phyloP scores from a whole-genome alignment of 75 land plant genomes.

The Pseudotsuga menziesii region DNA sequence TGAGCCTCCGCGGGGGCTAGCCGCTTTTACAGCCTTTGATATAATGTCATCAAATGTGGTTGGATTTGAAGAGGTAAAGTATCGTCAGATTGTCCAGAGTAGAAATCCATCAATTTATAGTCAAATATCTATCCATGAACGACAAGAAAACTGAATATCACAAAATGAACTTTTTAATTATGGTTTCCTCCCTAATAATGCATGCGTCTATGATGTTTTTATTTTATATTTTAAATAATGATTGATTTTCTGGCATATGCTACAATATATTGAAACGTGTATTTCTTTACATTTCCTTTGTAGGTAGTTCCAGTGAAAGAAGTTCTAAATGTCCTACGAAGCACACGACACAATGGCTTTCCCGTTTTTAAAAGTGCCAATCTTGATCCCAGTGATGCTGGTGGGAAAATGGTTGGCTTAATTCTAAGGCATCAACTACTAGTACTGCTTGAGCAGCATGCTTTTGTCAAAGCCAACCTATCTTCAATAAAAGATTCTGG shows the following conservation, averaged over 20 bases:
- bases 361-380: conserved; percentile 26
- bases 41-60: conserved; percentile 41
- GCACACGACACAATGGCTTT: conserved; percentile 35
- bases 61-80: conserved; percentile 41
- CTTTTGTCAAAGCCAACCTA: conserved; percentile 24
- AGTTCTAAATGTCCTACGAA: conserved; percentile 27
- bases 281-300: not conserved
- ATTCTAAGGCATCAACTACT: conserved; percentile 41
- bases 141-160: not conserved
- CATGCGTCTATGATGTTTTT: too few relatives aligned
- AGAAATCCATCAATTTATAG: not conserved
- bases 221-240: too few relatives aligned
- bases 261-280: not conserved
- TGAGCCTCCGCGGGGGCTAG: conserved; percentile 35
- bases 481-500: conserved; percentile 7
- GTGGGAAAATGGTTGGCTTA: conserved; percentile 28
- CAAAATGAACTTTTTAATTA: too few relatives aligned
- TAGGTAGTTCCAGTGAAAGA: conserved; percentile 31
- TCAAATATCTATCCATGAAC: not conserved
- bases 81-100: not conserved
- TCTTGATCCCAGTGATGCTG: not conserved
- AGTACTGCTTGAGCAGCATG: conserved; percentile 31
- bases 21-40: conserved; percentile 27
- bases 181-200: too few relatives aligned
- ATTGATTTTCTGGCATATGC: not conserved